Percentiles rank a stretch among this genome's conserved stretches.
Conservation (phyloP, 495 filamentous ascomycete genomes). For the Aspergillus steynii region DNA sequence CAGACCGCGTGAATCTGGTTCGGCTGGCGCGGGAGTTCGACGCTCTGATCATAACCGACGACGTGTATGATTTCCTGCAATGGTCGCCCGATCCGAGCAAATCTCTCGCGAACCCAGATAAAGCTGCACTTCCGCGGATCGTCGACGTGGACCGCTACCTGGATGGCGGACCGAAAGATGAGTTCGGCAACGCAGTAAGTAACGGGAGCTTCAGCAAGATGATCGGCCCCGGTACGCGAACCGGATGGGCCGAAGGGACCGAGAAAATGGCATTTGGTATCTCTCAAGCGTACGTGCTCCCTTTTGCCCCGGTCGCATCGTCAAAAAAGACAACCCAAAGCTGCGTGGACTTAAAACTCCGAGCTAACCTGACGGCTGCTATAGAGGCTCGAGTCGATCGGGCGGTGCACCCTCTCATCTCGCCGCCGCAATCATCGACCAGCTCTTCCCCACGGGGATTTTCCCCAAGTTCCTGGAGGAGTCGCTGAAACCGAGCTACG, state of each 20-base stretch:
- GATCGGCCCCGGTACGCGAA: conserved; percentile 72
- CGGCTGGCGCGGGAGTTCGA: conserved; percentile 69
- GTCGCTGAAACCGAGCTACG: conserved; percentile 54
- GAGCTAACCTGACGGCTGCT: conserved; percentile 7
- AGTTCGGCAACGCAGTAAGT: conserved; percentile 72
- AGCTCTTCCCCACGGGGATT: conserved; percentile 54
- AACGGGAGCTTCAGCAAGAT: conserved; percentile 89
- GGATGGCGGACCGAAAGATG: conserved; percentile 52
- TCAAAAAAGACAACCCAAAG: neutral
- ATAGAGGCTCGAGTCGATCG: conserved; percentile 65
- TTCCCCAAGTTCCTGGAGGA: conserved; percentile 52
- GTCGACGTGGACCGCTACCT: conserved; percentile 73
- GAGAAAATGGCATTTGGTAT: conserved; percentile 65
- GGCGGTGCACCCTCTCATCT: conserved; percentile 79
- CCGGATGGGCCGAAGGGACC: conserved; percentile 80
- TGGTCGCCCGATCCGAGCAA: conserved; percentile 53
- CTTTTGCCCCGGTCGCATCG: neutral
- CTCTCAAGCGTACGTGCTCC: conserved; percentile 57
- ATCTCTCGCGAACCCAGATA: conserved; percentile 24
- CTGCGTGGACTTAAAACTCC: neutral
- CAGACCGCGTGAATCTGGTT: conserved; percentile 61
- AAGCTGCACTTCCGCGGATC: conserved; percentile 63
- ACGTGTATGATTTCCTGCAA: conserved; percentile 88
- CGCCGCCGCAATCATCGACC: conserved; percentile 61
- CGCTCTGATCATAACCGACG: conserved; percentile 78